Base-by-base conservation (phyloP, 495 filamentous ascomycete species). In the Acidiella bohemica region DNA sequence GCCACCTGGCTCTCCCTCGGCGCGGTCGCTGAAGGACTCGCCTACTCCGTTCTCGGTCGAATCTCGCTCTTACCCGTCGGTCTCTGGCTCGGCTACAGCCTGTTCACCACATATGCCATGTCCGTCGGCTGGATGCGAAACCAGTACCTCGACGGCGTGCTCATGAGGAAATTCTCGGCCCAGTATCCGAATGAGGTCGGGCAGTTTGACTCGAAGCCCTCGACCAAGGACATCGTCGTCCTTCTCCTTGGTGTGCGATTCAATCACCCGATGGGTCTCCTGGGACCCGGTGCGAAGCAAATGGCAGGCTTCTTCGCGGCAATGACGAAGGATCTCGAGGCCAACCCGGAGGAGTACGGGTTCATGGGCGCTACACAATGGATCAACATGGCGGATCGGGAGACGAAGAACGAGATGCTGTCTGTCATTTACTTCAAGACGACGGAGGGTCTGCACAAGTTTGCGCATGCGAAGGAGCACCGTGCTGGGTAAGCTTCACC, bases 391-490 rank as follows among this genome's bases (percentile, higher is more conserved):
- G 26, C 20, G 4, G 51, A 48, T 14, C 45, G 50, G 12, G 32
- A 42, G 2, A 53, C 50, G 0, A 48, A 51, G 9, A 63, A 65
- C 39, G 62, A 69, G 42, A 14, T 57, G 4, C 53, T 70, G 35
- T 38, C 36, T 0, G 29, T 67, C 1, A 58, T 57, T 32, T 75
- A 75, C 53, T 67, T 71, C 42, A 61, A 61, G 7, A 41, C 52
- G 25, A 34, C 63, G 7, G 67, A 69, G 14, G 61, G 57, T 24
- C 35, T 75, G 14, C 60, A 72, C 46, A 41, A 44, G 2, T 74
- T 71, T 46, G 71, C 71, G 30, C 63, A 70, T 37, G 59, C 57
- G 19, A 32, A 53, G 4, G 9, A 61, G 5, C 71, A 75, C 47
- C 53, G 53, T 12, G 47, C 56, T 8, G 61, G 13, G 32, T 34